A percentile compares a stretch with the other conserved stretches of the same genome.
phyloP scores from a whole-genome alignment of 2,329 filamentous ascomycete genomes.

The Exophiala mesophila region DNA sequence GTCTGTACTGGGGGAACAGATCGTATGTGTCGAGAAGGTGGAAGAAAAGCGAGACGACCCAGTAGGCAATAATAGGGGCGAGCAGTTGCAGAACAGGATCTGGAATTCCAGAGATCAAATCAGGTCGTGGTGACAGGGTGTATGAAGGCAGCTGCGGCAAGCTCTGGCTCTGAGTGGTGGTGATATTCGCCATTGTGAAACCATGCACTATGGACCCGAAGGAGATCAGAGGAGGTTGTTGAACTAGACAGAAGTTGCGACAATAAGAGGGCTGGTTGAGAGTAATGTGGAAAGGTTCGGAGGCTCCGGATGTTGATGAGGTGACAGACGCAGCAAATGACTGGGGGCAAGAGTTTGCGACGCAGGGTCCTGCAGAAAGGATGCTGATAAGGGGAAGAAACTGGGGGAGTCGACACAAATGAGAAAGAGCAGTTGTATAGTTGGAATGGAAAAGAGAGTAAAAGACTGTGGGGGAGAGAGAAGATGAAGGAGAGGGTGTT shows the following conservation, averaged over 20 bases:
- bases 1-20: slow-evolving; percentile 80
- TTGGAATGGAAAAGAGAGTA: not conserved
- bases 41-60: slow-evolving; percentile 78
- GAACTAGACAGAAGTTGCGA: not conserved
- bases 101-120: slow-evolving; percentile 70
- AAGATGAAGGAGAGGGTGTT: slow-evolving; percentile 7
- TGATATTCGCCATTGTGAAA: slow-evolving; percentile 21
- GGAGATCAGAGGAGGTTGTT: not conserved
- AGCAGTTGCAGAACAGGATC: slow-evolving; percentile 75
- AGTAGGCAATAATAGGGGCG: slow-evolving; percentile 79
- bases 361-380: not conserved
- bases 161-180: slow-evolving; percentile 4
- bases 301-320: not conserved
- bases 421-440: no score
- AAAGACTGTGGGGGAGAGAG: not conserved
- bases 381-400: slow-evolving; percentile 14
- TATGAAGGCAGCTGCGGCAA: slow-evolving; percentile 66
- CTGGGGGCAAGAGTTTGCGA: not conserved
- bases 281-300: not conserved
- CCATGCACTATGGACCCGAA: slow-evolving; percentile 3
- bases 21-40: slow-evolving; percentile 82
- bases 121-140: slow-evolving; percentile 62
- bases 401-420: slow-evolving; percentile 3
- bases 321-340: no score
- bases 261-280: not conserved